Evolutionary conservation across 225 moss, liverwort and hornwort genomes (phyloP).

Genomic region (Polytrichum commune): DNA sequence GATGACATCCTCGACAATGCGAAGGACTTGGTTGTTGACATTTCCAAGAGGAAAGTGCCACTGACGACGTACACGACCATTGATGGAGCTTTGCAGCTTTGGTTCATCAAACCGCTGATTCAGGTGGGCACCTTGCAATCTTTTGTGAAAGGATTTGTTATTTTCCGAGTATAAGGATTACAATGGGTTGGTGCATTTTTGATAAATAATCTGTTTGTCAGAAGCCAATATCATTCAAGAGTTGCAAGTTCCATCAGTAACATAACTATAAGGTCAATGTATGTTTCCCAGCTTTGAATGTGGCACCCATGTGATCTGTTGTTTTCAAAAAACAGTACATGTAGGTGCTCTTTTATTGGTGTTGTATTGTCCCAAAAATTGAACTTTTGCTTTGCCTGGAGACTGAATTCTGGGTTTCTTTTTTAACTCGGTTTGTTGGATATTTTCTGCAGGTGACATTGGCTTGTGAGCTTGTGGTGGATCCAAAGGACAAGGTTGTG

Average conservation of each 20-base stretch:
- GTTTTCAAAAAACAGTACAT: no score
- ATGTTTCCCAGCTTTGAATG: no score
- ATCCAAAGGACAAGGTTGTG: conserved; percentile 63
- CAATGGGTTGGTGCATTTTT: no score
- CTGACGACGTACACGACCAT: conserved; percentile 61
- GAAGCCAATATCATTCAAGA: no score
- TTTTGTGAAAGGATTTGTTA: not conserved
- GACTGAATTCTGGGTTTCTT: not conserved
- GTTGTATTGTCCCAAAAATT: no score
- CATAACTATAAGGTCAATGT: no score
- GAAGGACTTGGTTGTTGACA: conserved; percentile 60
- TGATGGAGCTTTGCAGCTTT: conserved; percentile 61
- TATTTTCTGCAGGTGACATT: conserved; percentile 59
- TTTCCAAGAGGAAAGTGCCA: conserved; percentile 48
- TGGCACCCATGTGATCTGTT: no score
- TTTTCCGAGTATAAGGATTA: no score
- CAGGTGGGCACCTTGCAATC: conserved; percentile 32
- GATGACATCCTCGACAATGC: conserved; percentile 53
- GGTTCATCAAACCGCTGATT: conserved; percentile 56
- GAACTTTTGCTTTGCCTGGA: no score
- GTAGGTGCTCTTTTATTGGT: no score
- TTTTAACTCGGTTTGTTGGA: not conserved
- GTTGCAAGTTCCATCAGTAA: no score
- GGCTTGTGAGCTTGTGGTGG: conserved; percentile 58
- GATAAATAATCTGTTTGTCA: no score